A percentile compares a stretch with the other conserved stretches of the same genome.
phyloP scores from a whole-genome alignment of 108 stramenopile species.

The Cyclotella choctawhatcheeana region DNA sequence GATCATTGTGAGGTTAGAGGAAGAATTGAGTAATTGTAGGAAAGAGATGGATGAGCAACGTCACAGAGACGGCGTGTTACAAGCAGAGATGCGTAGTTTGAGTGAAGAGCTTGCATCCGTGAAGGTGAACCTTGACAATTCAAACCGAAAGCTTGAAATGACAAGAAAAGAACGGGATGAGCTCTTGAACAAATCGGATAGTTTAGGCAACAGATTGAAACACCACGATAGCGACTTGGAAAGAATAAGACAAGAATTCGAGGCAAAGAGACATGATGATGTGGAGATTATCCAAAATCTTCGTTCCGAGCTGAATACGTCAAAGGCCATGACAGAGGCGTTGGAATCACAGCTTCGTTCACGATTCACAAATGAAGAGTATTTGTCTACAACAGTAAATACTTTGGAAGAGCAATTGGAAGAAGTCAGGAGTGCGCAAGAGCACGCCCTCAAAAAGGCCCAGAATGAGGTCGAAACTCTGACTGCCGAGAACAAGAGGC shows the following conservation, averaged over 20 bases:
- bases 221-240: slow-evolving; percentile 43
- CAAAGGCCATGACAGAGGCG: slow-evolving; percentile 63
- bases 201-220: slow-evolving; percentile 36
- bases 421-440: slow-evolving; percentile 37
- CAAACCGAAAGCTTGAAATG: slow-evolving; percentile 33
- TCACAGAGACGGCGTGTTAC: slow-evolving; percentile 10
- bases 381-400: slow-evolving; percentile 51
- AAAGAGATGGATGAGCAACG: slow-evolving; percentile 46
- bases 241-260: slow-evolving; percentile 26
- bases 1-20: slow-evolving; percentile 57
- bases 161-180: slow-evolving; percentile 49
- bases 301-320: slow-evolving; percentile 53
- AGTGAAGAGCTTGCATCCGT: slow-evolving; percentile 28
- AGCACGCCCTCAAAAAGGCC: slow-evolving; percentile 46
- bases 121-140: slow-evolving; percentile 29
- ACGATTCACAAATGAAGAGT: slow-evolving; percentile 59
- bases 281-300: slow-evolving; percentile 49
- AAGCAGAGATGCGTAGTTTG: slow-evolving; percentile 32
- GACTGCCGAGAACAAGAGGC: slow-evolving; percentile 45
- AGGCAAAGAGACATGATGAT: slow-evolving; percentile 33
- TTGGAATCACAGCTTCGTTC: slow-evolving; percentile 59
- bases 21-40: slow-evolving; percentile 43
- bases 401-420: slow-evolving; percentile 55
- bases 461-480: slow-evolving; percentile 47
- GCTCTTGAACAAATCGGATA: slow-evolving; percentile 37